Evolutionary conservation across 345 rosid genomes (phyloP), one percentile per base, ranked within the genome.

Genomic region (Pistacia integerrima): DNA sequence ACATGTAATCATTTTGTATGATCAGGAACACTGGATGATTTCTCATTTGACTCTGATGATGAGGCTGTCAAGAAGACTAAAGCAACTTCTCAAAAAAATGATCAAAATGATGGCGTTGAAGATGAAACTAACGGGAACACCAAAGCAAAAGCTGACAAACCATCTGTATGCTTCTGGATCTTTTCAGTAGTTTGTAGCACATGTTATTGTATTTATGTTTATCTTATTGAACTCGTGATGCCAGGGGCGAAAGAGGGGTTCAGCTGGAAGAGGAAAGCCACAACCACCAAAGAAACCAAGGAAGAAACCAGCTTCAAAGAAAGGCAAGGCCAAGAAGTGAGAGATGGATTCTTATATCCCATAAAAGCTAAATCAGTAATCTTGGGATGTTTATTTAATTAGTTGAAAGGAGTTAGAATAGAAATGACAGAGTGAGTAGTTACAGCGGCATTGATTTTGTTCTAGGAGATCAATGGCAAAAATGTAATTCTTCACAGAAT

Each of bases 1-100:
- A 62, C 64, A 57, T 17, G 46, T 17, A 17, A 56, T 72, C 33
- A 69, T 66, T 74, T 54, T 80, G 72, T 66, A 30, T 75, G 75
- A 76, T 70, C 54, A 93, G 98, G 98, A 80, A 96, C 99, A 18
- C 83, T 93, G 74, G 98, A 92, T 73, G 98, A 94, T 28, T 96
- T 86, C 82, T 86, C 87, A 33, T 92, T 92, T 60, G 95, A 89
- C 68, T 92, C 94, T 9, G 99, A 93, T 81, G 97, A 96, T 78
- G 99, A 96, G 75, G 79, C 82, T 70, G 97, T 90, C 70, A 85
- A 84, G 84, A 79, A 80, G 54, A 72, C 85, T 9, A 91, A 89
- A 82, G 72, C 88, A 55, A 58, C 75, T 78, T 59, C 90, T 48
- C 79, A 80, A 78, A 86, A 80, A 64, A 77, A 72, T 69, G 90